phyloP scores from a whole-genome alignment of 2,329 filamentous ascomycete species.

The Colletotrichum caudatum region DNA sequence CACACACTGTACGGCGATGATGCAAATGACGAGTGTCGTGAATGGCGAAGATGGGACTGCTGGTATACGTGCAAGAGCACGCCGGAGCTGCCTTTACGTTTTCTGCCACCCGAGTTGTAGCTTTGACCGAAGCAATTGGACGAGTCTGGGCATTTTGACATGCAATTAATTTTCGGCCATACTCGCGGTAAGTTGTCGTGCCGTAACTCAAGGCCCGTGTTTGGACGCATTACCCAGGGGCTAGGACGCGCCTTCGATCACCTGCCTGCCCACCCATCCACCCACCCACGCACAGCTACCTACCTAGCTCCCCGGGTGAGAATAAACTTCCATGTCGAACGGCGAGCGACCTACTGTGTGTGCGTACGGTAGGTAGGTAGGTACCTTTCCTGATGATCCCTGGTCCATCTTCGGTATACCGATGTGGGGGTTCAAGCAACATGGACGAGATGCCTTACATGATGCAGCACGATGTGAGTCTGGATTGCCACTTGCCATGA shows the following conservation, averaged over 20 bases:
- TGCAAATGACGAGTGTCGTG: background rate
- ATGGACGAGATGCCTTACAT: background rate
- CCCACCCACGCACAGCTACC: too few species aligned
- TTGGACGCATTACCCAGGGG: slow-evolving; percentile 1
- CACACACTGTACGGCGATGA: background rate
- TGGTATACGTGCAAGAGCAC: background rate
- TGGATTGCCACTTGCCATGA: background rate
- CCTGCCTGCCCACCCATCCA: background rate
- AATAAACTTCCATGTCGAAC: background rate
- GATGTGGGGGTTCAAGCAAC: background rate
- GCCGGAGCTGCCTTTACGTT: background rate
- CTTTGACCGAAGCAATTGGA: slow-evolving; percentile 21
- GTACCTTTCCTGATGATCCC: background rate
- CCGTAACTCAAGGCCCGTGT: slow-evolving; percentile 9
- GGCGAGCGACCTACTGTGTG: background rate
- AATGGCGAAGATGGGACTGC: background rate
- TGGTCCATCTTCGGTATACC: background rate
- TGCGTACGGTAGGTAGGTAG: too few species aligned
- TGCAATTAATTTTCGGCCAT: slow-evolving; percentile 8
- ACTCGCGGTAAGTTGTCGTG: slow-evolving; percentile 13
- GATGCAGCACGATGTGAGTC: background rate
- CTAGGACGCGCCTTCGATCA: background rate
- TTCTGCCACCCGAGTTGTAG: slow-evolving; percentile 17
- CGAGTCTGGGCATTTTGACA: slow-evolving; percentile 21
- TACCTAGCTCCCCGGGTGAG: background rate